Percentiles rank a stretch among this genome's conserved stretches.
Conservation (phyloP, 805 yeast genomes). For the Candida arabinofermentans region DNA sequence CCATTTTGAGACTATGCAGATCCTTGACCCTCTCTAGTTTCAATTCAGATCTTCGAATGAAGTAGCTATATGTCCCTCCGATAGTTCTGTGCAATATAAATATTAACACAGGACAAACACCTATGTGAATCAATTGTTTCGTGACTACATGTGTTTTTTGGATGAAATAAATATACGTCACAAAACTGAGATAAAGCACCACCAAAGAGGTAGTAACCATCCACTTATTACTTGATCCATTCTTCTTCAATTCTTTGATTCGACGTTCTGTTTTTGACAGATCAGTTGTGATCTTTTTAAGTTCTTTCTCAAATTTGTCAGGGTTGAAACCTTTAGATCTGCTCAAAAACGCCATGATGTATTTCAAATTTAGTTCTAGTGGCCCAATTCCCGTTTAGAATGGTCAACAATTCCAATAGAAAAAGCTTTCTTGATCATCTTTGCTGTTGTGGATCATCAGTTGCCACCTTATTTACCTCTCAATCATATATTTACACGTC, state of each 20-base stretch:
- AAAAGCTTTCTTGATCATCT: no score
- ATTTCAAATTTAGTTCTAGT: not conserved
- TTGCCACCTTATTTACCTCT: not conserved
- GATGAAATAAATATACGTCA: slow-evolving; percentile 19
- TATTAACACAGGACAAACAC: slow-evolving; percentile 14
- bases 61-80: slow-evolving; percentile 14
- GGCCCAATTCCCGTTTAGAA: no score
- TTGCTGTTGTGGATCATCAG: no score
- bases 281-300: slow-evolving; percentile 35
- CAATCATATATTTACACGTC: not conserved
- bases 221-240: slow-evolving; percentile 14
- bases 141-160: not conserved
- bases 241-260: slow-evolving; percentile 12
- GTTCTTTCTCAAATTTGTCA: slow-evolving; percentile 39
- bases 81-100: slow-evolving; percentile 11
- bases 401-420: no score
- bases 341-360: slow-evolving; percentile 17
- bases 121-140: slow-evolving; percentile 3
- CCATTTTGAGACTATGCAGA: slow-evolving; percentile 34
- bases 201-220: slow-evolving; percentile 17
- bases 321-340: slow-evolving; percentile 37
- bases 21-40: slow-evolving; percentile 25
- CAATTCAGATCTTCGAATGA: slow-evolving; percentile 21
- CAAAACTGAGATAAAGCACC: slow-evolving; percentile 20
- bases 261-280: slow-evolving; percentile 22